These are phyloP conservation scores for Aspergillus taichungensis DNA, from an alignment of 495 filamentous ascomycete genomes.

Conservation along the genomic window DNA sequence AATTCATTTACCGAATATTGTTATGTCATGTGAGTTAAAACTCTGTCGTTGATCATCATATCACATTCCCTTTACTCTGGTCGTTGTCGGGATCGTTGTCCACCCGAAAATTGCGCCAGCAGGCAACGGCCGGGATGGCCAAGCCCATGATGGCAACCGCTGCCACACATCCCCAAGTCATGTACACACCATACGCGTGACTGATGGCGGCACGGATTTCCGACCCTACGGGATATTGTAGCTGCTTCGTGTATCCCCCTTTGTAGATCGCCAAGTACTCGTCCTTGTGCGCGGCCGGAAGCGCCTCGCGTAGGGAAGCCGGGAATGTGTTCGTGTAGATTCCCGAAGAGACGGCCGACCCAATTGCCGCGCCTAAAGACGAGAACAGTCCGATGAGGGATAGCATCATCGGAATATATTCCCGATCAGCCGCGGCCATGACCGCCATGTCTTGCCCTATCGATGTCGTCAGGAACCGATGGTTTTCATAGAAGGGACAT, in stretches of 20 bases:
- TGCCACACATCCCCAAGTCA: constrained; percentile 38
- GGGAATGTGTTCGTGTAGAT: constrained; percentile 59
- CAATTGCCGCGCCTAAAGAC: constrained; percentile 55
- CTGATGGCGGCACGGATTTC: constrained; percentile 39
- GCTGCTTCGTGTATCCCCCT: constrained; percentile 33
- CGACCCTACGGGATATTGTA: constrained; percentile 37
- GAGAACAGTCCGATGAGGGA: constrained; percentile 54
- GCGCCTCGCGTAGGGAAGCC: constrained; percentile 28
- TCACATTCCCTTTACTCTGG: constrained; percentile 13
- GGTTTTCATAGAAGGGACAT: no score
- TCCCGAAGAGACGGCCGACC: constrained; percentile 46
- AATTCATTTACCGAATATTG: no score
- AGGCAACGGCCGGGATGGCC: constrained; percentile 6
- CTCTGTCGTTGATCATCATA: background rate
- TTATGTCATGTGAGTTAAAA: no score
- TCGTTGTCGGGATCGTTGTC: background rate
- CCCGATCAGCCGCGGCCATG: constrained; percentile 50
- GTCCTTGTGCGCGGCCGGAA: constrained; percentile 29
- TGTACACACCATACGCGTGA: constrained; percentile 36
- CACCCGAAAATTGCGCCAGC: constrained; percentile 8
- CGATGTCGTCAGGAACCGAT: no score
- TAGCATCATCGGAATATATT: constrained; percentile 57
- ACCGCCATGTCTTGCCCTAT: constrained; percentile 51
- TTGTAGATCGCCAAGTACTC: constrained; percentile 34
- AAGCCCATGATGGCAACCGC: constrained; percentile 4